Base-by-base conservation (phyloP, 352 stramenopile species). In the Phytophthora podocarpi region DNA sequence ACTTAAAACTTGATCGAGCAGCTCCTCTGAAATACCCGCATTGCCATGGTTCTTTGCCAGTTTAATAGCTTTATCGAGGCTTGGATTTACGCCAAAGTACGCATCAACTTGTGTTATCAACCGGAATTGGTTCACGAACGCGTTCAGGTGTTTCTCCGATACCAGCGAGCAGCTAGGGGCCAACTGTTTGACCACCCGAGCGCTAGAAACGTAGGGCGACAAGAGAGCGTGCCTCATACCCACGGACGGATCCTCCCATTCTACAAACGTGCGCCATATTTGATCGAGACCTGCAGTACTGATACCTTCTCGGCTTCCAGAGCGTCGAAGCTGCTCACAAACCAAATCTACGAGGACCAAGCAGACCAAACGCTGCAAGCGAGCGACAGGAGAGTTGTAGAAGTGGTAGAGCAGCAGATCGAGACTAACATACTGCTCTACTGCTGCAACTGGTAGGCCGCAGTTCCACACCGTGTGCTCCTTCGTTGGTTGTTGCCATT, bases 1-100 rank as follows among this genome's bases (percentile, higher is more conserved):
- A 21, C 73, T 67, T 1, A 48, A 52, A 12, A 82, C 37, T 40
- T 78, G 78, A 4, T 32, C 21, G 3, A 83, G 61, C 1, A 82
- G n/a, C 10, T 53, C 47, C 16, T 79, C 66, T 0, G 58, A 53
- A 5, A 70, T 28, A 23, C 45, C 68, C 3, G 41, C 36, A 5
- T 60, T 66, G 16, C 37, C 30, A 1, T 74, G 54, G 10, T 37
- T 66, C 16, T 58, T 66, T 3, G 54, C 34, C 10, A 59, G 8
- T 45, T 74, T 67, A 0, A 81, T 48, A 4, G 59, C 53, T 42
- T 67, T 76, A 8, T 67, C 46, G 1, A 88, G 59, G 21, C 50
- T 64, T 1, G 48, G 37, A 49, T 79, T 85, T 24, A 70, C 65
- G 4, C 43, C 41, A 40, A 86, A 85, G 54, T 80, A 85, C 15